These are phyloP conservation scores for Arabis alpina DNA, from an alignment of 345 rosid species.

Conservation along the genomic window DNA sequence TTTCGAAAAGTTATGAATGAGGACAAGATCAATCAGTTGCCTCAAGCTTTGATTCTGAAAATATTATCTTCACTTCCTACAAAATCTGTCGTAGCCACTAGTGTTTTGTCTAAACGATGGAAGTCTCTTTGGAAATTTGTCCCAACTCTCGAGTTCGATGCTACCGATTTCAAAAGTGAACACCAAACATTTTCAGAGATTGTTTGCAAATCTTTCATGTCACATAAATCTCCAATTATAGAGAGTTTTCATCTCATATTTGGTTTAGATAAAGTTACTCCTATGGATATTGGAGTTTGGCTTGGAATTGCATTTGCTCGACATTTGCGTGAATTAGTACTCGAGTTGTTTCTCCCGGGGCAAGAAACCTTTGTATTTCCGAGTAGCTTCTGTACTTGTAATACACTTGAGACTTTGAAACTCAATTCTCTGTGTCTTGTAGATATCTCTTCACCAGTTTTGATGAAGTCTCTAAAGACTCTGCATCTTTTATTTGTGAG, in stretches of 20 bases:
- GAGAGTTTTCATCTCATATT: background rate
- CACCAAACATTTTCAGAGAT: background rate
- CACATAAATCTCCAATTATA: background rate
- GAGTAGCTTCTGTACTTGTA: slow-evolving; percentile 5
- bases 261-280: background rate
- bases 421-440: background rate
- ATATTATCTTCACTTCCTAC: slow-evolving; percentile 12
- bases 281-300: slow-evolving; percentile 10
- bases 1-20: background rate
- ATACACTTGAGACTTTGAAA: slow-evolving; percentile 20
- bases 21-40: slow-evolving; percentile 4
- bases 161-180: background rate
- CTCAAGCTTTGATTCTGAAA: background rate
- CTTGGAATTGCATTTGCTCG: slow-evolving; percentile 11
- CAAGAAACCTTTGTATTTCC: background rate
- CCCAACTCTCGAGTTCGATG: background rate
- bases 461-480: background rate
- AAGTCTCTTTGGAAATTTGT: background rate
- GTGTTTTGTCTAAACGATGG: slow-evolving; percentile 22
- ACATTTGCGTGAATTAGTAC: slow-evolving; percentile 5
- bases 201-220: slow-evolving; percentile 1
- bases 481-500: background rate
- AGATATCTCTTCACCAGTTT: background rate
- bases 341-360: background rate
- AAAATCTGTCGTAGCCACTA: background rate